Evolutionary conservation across 1,284 basidiomycete genomes (phyloP).

Genomic region (Coniophora puteana): DNA sequence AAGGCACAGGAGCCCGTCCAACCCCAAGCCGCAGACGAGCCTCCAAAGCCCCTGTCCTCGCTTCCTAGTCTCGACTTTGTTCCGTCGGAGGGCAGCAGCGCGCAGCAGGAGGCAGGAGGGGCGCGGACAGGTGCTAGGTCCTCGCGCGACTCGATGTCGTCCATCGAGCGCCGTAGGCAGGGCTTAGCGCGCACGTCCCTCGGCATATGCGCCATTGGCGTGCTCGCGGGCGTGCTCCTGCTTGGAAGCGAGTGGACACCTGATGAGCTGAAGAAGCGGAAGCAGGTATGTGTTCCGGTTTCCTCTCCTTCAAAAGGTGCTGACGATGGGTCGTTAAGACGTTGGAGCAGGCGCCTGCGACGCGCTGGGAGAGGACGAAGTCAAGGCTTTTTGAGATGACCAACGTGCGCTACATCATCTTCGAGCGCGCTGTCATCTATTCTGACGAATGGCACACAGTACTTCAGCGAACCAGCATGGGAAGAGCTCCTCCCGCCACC

Average conservation of each 20-base stretch:
- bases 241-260: conserved; percentile 63
- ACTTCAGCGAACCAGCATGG: conserved; percentile 92
- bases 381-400: conserved; percentile 59
- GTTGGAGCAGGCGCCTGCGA: conserved; percentile 51
- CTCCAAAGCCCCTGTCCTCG: conserved; percentile 8
- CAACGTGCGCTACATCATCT: conserved; percentile 47
- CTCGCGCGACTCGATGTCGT: conserved; percentile 66
- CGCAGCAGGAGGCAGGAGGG: conserved; percentile 26
- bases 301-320: conserved; percentile 14
- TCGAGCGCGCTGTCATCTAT: background rate
- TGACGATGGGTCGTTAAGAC: conserved; percentile 13
- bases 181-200: conserved; percentile 51
- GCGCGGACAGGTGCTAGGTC: conserved; percentile 73
- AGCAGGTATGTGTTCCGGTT: conserved; percentile 39
- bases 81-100: conserved; percentile 34
- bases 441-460: conserved; percentile 39
- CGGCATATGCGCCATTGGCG: conserved; percentile 48
- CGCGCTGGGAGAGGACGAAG: conserved; percentile 59
- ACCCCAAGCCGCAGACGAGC: conserved; percentile 6
- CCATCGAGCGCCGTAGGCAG: conserved; percentile 65
- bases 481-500: conserved; percentile 88
- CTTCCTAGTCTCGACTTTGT: conserved; percentile 53
- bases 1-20: conserved; percentile 7
- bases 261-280: conserved; percentile 48
- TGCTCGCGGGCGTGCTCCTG: conserved; percentile 42